Conservation (phyloP, 352 stramenopile genomes). For the Pythium graminicola region DNA sequence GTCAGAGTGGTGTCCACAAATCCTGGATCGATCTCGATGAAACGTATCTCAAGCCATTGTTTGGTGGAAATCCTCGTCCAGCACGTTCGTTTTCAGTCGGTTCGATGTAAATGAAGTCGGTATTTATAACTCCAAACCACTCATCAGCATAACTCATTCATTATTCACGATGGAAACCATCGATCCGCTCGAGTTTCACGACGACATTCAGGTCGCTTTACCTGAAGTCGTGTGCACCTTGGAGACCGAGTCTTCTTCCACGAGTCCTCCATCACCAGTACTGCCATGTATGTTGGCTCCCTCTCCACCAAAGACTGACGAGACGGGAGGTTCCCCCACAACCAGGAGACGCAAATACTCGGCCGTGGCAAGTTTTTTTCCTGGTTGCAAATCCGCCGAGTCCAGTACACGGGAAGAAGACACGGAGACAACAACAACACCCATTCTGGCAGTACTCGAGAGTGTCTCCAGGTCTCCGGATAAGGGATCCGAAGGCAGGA, state of each 20-base stretch:
- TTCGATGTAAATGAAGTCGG: constrained; percentile 13
- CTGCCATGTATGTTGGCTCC: not conserved
- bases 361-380: not conserved
- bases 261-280: too few species aligned
- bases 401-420: too few species aligned
- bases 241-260: not conserved
- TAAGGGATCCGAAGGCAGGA: not conserved
- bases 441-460: not conserved
- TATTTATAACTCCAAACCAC: too few species aligned
- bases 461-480: too few species aligned
- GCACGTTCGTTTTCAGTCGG: constrained; percentile 6
- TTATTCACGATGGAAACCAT: not conserved
- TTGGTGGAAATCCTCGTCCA: constrained; percentile 21
- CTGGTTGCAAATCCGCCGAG: not conserved
- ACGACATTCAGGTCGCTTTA: too few species aligned
- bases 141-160: not conserved
- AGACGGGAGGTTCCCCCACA: not conserved
- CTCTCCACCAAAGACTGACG: not conserved
- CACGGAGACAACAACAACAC: too few species aligned
- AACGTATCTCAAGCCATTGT: constrained; percentile 26
- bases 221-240: not conserved
- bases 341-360: too few species aligned
- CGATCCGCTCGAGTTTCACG: not conserved
- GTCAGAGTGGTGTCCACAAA: constrained; percentile 18
- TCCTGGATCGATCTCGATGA: constrained; percentile 24